These are phyloP conservation scores for Tolypocladium sp. DNA, from an alignment of 2,329 filamentous ascomycete genomes.

Conservation along the genomic window DNA sequence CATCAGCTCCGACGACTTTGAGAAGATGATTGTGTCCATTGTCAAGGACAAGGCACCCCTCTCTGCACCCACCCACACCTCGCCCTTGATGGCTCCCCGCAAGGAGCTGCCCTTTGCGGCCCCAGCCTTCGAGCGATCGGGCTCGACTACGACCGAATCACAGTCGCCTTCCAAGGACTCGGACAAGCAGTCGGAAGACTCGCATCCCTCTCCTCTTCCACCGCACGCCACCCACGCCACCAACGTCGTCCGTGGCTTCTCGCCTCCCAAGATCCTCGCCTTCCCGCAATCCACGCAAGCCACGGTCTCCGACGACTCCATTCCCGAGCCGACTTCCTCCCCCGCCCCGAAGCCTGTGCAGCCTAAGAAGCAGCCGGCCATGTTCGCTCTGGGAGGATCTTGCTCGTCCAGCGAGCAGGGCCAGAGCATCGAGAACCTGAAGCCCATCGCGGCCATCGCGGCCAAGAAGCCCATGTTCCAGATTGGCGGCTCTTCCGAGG, in stretches of 20 bases:
- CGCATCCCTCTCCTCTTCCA: conserved; percentile 18
- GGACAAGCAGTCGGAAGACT: conserved; percentile 27
- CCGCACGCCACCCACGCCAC: conserved; percentile 22
- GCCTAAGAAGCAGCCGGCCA: conserved; percentile 50
- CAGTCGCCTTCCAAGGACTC: conserved; percentile 49
- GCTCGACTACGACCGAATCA: conserved; percentile 35
- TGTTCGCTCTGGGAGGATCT: conserved; percentile 67
- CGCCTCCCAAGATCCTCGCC: conserved; percentile 57
- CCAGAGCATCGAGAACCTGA: conserved; percentile 37
- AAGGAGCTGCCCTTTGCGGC: conserved; percentile 30
- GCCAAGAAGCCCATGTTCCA: conserved; percentile 37
- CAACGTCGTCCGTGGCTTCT: conserved; percentile 80
- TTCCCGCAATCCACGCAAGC: conserved; percentile 39
- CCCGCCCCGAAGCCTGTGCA: conserved; percentile 58
- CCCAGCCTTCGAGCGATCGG: conserved; percentile 28
- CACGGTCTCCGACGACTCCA: conserved; percentile 40
- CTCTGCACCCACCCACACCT: conserved; percentile 25
- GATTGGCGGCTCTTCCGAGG: conserved; percentile 57
- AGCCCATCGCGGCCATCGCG: conserved; percentile 18
- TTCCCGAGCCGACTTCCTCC: conserved; percentile 51
- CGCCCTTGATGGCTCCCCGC: conserved; percentile 22
- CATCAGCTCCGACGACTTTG: conserved; percentile 84
- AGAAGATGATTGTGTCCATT: conserved; percentile 90
- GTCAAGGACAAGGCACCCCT: conserved; percentile 72
- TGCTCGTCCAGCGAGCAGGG: conserved; percentile 60